Conservation (phyloP, 108 stramenopile species). For the Cafeteria roenbergensis region DNA sequence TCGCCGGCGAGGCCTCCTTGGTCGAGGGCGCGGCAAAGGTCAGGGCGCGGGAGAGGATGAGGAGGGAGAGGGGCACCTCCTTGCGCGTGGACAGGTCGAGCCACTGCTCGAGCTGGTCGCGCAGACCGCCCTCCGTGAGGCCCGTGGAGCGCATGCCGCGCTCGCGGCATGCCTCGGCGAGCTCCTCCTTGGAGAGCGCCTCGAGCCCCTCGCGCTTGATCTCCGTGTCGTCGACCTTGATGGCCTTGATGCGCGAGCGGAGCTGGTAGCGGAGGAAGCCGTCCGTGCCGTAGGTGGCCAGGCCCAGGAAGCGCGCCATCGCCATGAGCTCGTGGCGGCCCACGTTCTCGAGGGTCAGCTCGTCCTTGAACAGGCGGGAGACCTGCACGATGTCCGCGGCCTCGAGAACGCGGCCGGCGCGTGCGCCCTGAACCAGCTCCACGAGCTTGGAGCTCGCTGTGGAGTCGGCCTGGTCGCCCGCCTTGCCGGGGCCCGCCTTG, state of each 20-base stretch:
- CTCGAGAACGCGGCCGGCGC: constrained; percentile 60
- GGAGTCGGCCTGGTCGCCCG: background rate
- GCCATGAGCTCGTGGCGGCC: constrained; percentile 83
- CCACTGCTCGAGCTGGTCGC: constrained; percentile 50
- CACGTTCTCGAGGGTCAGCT: constrained; percentile 92
- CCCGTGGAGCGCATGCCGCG: constrained; percentile 78
- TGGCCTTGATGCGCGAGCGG: constrained; percentile 60
- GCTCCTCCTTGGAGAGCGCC: constrained; percentile 82
- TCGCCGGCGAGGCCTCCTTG: constrained; percentile 3
- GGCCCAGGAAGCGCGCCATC: constrained; percentile 87
- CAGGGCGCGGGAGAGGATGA: constrained; percentile 90
- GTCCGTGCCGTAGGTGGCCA: constrained; percentile 81
- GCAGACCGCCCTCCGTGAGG: constrained; percentile 35
- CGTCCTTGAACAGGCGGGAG: constrained; percentile 75
- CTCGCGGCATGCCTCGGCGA: constrained; percentile 84
- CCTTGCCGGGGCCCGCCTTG: constrained; percentile 44
- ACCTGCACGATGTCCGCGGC: constrained; percentile 67
- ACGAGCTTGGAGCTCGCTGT: constrained; percentile 46
- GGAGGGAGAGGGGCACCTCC: constrained; percentile 78
- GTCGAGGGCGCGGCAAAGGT: constrained; percentile 58
- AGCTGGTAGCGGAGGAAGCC: constrained; percentile 80
- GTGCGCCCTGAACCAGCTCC: constrained; percentile 74
- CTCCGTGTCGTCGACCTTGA: constrained; percentile 85
- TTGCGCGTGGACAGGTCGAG: constrained; percentile 82
- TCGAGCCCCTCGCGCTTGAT: constrained; percentile 95